phyloP scores from a whole-genome alignment of 352 stramenopile species.

The Globisporangium spinosum region DNA sequence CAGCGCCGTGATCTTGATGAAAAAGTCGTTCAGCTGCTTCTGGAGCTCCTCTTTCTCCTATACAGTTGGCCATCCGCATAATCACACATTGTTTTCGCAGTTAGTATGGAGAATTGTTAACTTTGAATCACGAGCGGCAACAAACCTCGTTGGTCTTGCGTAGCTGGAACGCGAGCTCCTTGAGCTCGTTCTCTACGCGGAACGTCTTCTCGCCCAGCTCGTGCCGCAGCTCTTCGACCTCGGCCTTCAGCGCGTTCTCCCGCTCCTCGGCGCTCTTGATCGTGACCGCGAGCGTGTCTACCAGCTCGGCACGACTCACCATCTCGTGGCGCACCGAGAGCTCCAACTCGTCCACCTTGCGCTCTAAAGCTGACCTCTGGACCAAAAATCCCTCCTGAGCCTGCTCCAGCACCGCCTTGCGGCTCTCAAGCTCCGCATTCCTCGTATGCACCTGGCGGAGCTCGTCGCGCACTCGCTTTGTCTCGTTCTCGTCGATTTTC shows the following conservation, averaged over 20 bases:
- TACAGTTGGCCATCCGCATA: not conserved
- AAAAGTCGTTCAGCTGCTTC: conserved; percentile 75
- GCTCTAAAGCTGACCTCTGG: conserved; percentile 34
- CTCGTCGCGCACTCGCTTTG: conserved; percentile 49
- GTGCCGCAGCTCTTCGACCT: conserved; percentile 41
- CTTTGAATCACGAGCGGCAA: too few relatives aligned
- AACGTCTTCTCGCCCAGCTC: conserved; percentile 67
- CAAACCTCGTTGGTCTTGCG: conserved; percentile 65
- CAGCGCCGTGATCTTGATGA: conserved; percentile 67
- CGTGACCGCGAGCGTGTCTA: conserved; percentile 65
- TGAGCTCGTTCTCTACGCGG: conserved; percentile 53
- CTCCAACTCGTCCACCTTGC: conserved; percentile 56
- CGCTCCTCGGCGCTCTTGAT: conserved; percentile 55
- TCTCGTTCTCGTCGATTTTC: conserved; percentile 66
- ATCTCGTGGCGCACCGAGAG: conserved; percentile 51
- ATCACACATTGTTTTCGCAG: not conserved
- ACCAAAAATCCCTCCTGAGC: conserved; percentile 27
- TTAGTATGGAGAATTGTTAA: not conserved
- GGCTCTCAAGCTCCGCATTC: conserved; percentile 43
- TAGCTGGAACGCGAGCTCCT: conserved; percentile 46
- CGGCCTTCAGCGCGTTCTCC: conserved; percentile 38
- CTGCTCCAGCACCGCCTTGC: conserved; percentile 47
- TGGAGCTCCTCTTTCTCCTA: conserved; percentile 82
- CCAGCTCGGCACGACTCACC: conserved; percentile 59
- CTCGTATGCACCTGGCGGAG: conserved; percentile 27